A percentile compares a stretch with the other conserved stretches of the same genome.
Conservation (phyloP, 352 stramenopile genomes). For the Blastocystis sp. region DNA sequence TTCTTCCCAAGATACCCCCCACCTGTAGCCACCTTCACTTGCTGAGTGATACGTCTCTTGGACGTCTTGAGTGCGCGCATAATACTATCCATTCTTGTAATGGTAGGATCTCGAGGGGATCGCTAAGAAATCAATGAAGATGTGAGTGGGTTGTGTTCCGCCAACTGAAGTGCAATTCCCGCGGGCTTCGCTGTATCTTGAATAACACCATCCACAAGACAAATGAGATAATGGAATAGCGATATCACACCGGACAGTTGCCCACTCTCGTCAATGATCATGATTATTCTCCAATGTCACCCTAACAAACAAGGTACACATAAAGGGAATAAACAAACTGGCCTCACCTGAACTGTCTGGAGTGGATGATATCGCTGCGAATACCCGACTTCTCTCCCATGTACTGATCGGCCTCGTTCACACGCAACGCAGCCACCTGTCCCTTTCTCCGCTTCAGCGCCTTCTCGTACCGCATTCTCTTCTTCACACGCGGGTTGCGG, state of each 20-base stretch:
- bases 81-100: background rate
- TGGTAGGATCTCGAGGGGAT: background rate
- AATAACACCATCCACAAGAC: no score
- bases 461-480: constrained; percentile 89
- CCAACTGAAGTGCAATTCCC: no score
- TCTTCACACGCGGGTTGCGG: constrained; percentile 94
- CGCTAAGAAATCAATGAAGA: no score
- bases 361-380: constrained; percentile 71
- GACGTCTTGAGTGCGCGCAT: constrained; percentile 37
- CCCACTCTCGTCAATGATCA: background rate
- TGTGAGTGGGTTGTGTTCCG: no score
- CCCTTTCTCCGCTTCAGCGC: constrained; percentile 89
- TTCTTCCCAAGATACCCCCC: background rate
- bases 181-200: no score
- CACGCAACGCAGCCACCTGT: constrained; percentile 74
- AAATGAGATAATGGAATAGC: no score
- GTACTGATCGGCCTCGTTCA: constrained; percentile 73
- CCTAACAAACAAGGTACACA: background rate
- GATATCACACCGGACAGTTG: no score
- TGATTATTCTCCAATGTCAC: background rate
- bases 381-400: constrained; percentile 76
- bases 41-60: constrained; percentile 36
- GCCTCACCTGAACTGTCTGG: constrained; percentile 6
- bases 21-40: constrained; percentile 40
- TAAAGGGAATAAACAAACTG: background rate